A percentile compares a stretch with the other conserved stretches of the same genome.
phyloP scores from a whole-genome alignment of 164 flowering plant genomes.

The Macadamia tetraphylla region DNA sequence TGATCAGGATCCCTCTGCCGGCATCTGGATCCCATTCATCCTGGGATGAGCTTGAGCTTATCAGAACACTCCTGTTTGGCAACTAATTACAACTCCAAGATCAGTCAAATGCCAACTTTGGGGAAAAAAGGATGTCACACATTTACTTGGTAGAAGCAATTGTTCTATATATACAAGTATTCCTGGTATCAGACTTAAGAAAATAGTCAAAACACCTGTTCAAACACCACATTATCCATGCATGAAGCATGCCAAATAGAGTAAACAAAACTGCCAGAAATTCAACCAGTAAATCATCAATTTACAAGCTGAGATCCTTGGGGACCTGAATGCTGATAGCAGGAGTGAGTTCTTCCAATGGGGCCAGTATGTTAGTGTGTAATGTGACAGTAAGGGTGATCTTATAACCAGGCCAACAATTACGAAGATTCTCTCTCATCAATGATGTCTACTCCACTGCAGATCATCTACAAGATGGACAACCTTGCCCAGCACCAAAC shows the following conservation, averaged over 20 bases:
- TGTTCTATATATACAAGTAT: not conserved
- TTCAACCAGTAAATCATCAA: not conserved
- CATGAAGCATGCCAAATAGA: not conserved
- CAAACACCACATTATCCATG: not conserved
- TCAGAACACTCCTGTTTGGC: too few species aligned
- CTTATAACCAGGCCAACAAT: not conserved
- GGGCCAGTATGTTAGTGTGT: not conserved
- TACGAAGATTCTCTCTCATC: too few species aligned
- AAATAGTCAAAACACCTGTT: not conserved
- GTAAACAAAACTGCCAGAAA: not conserved
- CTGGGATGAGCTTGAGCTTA: too few species aligned
- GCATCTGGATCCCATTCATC: too few species aligned
- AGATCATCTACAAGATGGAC: not conserved
- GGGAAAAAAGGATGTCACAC: not conserved
- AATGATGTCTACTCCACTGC: not conserved
- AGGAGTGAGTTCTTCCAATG: not conserved
- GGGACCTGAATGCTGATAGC: not conserved
- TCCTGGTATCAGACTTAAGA: not conserved
- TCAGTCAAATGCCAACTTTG: not conserved
- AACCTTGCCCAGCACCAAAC: not conserved
- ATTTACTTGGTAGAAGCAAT: not conserved
- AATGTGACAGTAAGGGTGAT: not conserved
- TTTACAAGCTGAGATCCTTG: not conserved
- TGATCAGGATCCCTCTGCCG: too few species aligned
- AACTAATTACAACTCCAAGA: not conserved